Evolutionary conservation across 768 basidiomycete genomes (phyloP), one percentile per base, ranked within the genome.

Genomic region (Termitomyces sp.): DNA sequence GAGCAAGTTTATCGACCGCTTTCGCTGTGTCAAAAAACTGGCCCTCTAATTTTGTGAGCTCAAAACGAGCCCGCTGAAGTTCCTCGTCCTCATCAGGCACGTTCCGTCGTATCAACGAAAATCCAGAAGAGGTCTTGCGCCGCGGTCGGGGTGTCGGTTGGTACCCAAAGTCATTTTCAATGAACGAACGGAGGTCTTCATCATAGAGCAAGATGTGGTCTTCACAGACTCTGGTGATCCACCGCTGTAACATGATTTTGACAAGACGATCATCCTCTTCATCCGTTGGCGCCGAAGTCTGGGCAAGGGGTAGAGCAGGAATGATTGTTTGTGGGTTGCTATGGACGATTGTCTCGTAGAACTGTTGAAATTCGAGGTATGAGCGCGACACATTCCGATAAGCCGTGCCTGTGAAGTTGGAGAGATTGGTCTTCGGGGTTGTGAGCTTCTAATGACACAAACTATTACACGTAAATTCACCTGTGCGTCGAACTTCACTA

Each of bases 231-330:
- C 97, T 78, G 11, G 91, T 86, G 53, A 97, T 81, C 96, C 97
- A 99, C 59, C 91, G 78, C 71, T 98, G 97, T 21, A 98, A 77
- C 82, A 95, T 93, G 58, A 95, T 89, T 68, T 89, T 89, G 33
- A 99, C 93, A 2, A 99, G 79, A 19, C 97, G 82, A 69, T 98
- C 97, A 70, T 99, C 97, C 72, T 98, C 97, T 73, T 98, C 97
- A 66, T 98, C 97, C 12, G 93, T 94, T 26, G 93, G 89, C 2
- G 97, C 97, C 12, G 95, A 98, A 0, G 95, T 98, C 62, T 96
- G 93, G 0, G 95, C 84, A n/a, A 98, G 80, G 1, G 97, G 97
- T 14, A 99, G 80, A 4, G 97, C 97, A 8, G 97, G 93, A 15
- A 98, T 79, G 63, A 99, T 97, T 28, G 95, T 96, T 67, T 98